Percentiles rank a stretch among this genome's conserved stretches.
Conservation (phyloP, 2,329 filamentous ascomycete species). For the Cladosporium sp. region DNA sequence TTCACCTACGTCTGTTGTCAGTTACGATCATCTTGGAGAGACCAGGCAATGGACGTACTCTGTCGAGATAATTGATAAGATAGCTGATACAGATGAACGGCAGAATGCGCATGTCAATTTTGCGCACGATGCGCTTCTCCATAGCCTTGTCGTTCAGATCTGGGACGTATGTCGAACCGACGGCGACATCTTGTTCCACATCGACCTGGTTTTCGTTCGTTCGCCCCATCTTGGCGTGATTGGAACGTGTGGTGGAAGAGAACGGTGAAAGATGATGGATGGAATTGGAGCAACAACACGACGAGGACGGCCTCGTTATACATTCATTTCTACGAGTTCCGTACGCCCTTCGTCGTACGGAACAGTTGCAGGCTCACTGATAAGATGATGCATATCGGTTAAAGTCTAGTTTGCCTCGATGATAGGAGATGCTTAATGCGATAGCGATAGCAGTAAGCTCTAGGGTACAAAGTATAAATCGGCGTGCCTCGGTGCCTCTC, state of each 20-base stretch:
- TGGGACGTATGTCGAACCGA: conserved; percentile 5
- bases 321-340: too few species aligned
- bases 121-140: conserved; percentile 58
- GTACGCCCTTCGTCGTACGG: too few species aligned
- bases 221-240: not conserved
- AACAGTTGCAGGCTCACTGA: too few species aligned
- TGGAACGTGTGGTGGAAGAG: not conserved
- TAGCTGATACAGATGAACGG: conserved; percentile 57
- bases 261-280: not conserved
- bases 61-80: conserved; percentile 18
- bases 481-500: too few species aligned
- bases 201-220: not conserved
- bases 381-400: too few species aligned
- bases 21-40: not conserved
- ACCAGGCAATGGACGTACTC: not conserved
- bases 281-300: too few species aligned
- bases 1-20: conserved; percentile 15
- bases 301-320: too few species aligned
- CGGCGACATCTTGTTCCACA: not conserved
- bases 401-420: too few species aligned
- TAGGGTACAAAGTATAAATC: too few species aligned
- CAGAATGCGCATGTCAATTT: conserved; percentile 63
- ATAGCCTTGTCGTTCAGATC: conserved; percentile 12
- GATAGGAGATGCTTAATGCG: too few species aligned
- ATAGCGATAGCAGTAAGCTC: too few species aligned